A percentile compares a stretch with the other conserved stretches of the same genome.
These are phyloP conservation scores for Beauveria asiatica DNA, from an alignment of 2,329 filamentous ascomycete genomes.

Conservation along the genomic window DNA sequence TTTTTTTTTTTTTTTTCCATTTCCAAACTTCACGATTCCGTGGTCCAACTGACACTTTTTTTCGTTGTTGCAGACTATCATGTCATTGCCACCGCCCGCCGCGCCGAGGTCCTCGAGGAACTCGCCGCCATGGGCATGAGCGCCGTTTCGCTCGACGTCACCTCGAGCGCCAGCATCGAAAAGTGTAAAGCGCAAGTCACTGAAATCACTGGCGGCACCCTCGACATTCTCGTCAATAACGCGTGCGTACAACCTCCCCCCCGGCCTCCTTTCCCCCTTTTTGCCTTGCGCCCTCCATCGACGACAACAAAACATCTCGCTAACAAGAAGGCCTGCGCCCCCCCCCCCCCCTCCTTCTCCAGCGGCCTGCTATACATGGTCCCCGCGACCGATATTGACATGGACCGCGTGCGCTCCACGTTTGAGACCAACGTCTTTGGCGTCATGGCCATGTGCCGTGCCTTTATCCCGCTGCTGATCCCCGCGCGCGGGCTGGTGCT, in stretches of 20 bases:
- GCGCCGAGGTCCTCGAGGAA: conserved; percentile 36
- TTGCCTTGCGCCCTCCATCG: too few species aligned
- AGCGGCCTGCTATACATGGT: conserved; percentile 44
- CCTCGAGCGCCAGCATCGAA: conserved; percentile 40
- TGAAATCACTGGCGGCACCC: conserved; percentile 40
- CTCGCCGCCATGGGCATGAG: conserved; percentile 40
- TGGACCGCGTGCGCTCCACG: conserved; percentile 43
- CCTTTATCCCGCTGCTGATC: conserved; percentile 41
- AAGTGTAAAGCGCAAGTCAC: conserved; percentile 37
- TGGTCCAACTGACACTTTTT: too few species aligned
- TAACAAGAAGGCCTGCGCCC: neutral
- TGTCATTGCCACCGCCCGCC: conserved; percentile 50
- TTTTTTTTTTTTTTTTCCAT: neutral
- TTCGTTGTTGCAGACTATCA: conserved; percentile 32
- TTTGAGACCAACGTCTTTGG: conserved; percentile 52
- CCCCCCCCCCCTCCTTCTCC: neutral
- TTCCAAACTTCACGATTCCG: too few species aligned
- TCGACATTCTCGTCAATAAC: conserved; percentile 53
- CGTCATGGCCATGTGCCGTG: conserved; percentile 46
- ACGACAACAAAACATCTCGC: neutral
- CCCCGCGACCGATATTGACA: conserved; percentile 42
- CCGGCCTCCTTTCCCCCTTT: too few species aligned
- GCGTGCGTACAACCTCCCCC: conserved; percentile 31
- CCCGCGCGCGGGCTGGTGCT: conserved; percentile 42
- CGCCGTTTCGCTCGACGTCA: conserved; percentile 45